A percentile compares a stretch with the other conserved stretches of the same genome.
Evolutionary conservation across 75 land plant species (phyloP).

Genomic region (Selaginella tamariscina): DNA sequence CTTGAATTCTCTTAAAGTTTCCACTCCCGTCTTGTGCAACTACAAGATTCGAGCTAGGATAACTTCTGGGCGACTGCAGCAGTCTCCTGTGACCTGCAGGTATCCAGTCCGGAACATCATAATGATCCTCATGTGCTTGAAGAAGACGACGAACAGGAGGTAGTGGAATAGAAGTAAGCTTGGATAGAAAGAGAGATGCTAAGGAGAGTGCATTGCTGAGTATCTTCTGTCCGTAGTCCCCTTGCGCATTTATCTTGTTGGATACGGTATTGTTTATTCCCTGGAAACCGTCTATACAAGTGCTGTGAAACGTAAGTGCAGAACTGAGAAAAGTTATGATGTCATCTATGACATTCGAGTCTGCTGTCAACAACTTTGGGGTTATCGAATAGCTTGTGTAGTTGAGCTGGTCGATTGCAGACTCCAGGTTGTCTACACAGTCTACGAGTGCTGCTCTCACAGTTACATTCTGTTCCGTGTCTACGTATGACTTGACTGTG

Average conservation of each 20-base stretch:
- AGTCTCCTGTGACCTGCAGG: slow-evolving; percentile 10
- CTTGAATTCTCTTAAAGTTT: slow-evolving; percentile 37
- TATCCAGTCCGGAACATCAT: slow-evolving; percentile 17
- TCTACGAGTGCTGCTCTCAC: background rate
- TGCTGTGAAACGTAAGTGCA: slow-evolving; percentile 35
- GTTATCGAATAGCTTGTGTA: background rate
- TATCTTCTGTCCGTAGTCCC: slow-evolving; percentile 18
- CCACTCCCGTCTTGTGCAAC: slow-evolving; percentile 67
- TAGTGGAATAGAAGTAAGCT: background rate
- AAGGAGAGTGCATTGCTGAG: slow-evolving; percentile 10
- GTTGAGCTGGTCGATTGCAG: slow-evolving; percentile 1
- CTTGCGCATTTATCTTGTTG: slow-evolving; percentile 10
- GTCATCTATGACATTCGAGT: slow-evolving; percentile 13
- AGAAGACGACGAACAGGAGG: background rate
- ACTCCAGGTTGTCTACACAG: background rate
- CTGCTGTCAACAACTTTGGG: background rate
- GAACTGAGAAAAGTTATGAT: slow-evolving; percentile 45
- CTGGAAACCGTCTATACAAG: slow-evolving; percentile 52
- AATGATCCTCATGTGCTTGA: background rate
- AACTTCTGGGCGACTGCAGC: slow-evolving; percentile 13
- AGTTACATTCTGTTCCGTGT: background rate
- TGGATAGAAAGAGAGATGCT: background rate
- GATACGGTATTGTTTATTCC: slow-evolving; percentile 12
- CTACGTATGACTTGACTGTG: background rate
- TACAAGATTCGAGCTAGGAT: slow-evolving; percentile 23